Evolutionary conservation across 2,329 filamentous ascomycete species (phyloP).

Genomic region (Magnaporthales sp.): DNA sequence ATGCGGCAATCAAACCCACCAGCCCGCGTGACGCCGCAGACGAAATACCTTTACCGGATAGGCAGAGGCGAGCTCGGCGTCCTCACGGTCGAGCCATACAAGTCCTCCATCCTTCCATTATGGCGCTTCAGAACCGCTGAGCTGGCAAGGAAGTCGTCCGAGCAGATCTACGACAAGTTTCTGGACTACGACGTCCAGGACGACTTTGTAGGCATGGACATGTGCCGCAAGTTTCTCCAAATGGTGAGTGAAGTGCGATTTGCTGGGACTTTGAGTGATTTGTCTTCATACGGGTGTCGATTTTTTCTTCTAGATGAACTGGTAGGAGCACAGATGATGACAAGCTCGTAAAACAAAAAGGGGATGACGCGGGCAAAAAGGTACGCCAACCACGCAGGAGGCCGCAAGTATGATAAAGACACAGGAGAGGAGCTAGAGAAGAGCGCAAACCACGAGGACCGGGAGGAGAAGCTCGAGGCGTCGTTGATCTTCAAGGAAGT

Average conservation of each 20-base stretch:
- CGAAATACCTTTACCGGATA: conserved; percentile 36
- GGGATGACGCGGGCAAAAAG: conserved; percentile 52
- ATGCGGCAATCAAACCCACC: background rate
- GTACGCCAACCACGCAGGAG: conserved; percentile 48
- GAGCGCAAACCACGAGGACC: conserved; percentile 32
- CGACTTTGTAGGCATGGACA: conserved; percentile 58
- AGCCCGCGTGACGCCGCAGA: background rate
- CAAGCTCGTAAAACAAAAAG: background rate
- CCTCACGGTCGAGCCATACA: conserved; percentile 55
- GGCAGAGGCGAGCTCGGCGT: conserved; percentile 53
- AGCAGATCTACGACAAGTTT: conserved; percentile 40
- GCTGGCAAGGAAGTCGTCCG: conserved; percentile 41
- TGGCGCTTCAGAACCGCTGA: conserved; percentile 49
- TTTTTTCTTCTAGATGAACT: background rate
- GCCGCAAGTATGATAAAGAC: conserved; percentile 41
- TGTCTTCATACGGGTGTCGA: too few species aligned
- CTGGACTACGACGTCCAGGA: conserved; percentile 36
- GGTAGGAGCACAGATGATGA: background rate
- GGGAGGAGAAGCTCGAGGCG: conserved; percentile 38
- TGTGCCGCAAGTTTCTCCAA: conserved; percentile 55
- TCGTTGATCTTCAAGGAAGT: conserved; percentile 38
- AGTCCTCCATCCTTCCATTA: conserved; percentile 46
- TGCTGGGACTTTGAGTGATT: background rate
- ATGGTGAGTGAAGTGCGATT: conserved; percentile 28
- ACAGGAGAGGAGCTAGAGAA: conserved; percentile 31